These are phyloP conservation scores for Chalciporus piperatoides DNA, from an alignment of 1,284 basidiomycete species.

Conservation along the genomic window DNA sequence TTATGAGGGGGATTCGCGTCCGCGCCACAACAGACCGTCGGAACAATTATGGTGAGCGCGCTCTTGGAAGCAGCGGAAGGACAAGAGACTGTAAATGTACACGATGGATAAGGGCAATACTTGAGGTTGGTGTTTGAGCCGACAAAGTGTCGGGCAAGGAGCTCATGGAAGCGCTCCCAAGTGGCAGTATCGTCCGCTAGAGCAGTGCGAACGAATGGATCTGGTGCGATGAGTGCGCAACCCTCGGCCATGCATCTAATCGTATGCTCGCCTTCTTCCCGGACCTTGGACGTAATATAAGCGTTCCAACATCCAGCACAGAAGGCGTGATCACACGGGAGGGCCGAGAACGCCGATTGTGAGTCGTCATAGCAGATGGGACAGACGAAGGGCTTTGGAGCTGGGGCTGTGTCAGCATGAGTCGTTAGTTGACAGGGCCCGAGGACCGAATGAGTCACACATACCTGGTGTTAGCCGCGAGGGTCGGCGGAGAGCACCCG, in stretches of 20 bases:
- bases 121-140: conserved; percentile 80
- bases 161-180: conserved; percentile 74
- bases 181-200: conserved; percentile 44
- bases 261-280: conserved; percentile 83
- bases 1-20: conserved; percentile 49
- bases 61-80: conserved; percentile 68
- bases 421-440: conserved; percentile 4
- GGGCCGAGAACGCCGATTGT: conserved; percentile 55
- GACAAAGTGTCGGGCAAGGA: conserved; percentile 90
- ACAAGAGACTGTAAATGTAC: conserved; percentile 89
- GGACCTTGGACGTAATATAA: conserved; percentile 84
- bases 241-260: conserved; percentile 94
- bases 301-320: conserved; percentile 87
- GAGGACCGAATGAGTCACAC: background rate
- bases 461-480: conserved; percentile 38
- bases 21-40: conserved; percentile 82
- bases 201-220: conserved; percentile 47
- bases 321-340: conserved; percentile 80
- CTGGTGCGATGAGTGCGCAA: conserved; percentile 76
- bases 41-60: conserved; percentile 78
- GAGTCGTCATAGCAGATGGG: conserved; percentile 89
- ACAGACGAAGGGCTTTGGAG: conserved; percentile 64
- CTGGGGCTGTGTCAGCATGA: conserved; percentile 15
- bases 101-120: conserved; percentile 89
- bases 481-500: conserved; percentile 36